Conservation (phyloP, 495 filamentous ascomycete species). For the Xylaria castorea region DNA sequence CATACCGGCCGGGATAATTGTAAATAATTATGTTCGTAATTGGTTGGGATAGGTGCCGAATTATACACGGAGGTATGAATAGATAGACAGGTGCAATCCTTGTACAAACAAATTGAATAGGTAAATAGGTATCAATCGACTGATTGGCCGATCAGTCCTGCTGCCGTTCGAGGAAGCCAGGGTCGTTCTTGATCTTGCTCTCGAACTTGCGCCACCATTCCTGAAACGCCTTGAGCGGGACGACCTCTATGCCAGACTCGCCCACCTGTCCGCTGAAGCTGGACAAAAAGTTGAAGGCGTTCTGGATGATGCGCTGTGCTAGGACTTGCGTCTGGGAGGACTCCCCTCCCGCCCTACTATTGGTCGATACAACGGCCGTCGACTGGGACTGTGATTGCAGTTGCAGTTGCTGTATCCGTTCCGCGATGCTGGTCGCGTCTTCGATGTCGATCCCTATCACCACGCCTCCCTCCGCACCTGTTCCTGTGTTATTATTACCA, state of each 20-base stretch:
- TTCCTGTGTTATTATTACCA: not conserved
- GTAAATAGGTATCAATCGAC: not conserved
- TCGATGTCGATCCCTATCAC: constrained; percentile 88
- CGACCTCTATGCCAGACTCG: constrained; percentile 71
- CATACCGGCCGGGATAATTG: not conserved
- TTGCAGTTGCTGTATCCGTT: constrained; percentile 65
- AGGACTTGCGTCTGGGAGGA: constrained; percentile 71
- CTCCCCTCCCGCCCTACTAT: not conserved
- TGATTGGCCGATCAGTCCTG: constrained; percentile 48
- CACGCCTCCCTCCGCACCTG: constrained; percentile 41
- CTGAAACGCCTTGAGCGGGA: constrained; percentile 88
- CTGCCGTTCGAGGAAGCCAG: constrained; percentile 85
- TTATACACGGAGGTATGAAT: not conserved
- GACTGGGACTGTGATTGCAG: constrained; percentile 39
- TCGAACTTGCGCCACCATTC: constrained; percentile 99
- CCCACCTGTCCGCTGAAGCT: constrained; percentile 72
- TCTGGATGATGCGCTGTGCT: constrained; percentile 91
- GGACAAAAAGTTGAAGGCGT: constrained; percentile 96
- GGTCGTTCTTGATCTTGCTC: constrained; percentile 82
- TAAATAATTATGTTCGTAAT: not conserved
- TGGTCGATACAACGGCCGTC: not conserved
- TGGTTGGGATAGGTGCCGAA: not conserved
- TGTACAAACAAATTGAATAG: too few relatives aligned
- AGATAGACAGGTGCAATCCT: not conserved
- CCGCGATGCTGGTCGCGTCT: constrained; percentile 70